phyloP scores from a whole-genome alignment of 2,329 filamentous ascomycete species.

The Knoxdaviesia capensis region DNA sequence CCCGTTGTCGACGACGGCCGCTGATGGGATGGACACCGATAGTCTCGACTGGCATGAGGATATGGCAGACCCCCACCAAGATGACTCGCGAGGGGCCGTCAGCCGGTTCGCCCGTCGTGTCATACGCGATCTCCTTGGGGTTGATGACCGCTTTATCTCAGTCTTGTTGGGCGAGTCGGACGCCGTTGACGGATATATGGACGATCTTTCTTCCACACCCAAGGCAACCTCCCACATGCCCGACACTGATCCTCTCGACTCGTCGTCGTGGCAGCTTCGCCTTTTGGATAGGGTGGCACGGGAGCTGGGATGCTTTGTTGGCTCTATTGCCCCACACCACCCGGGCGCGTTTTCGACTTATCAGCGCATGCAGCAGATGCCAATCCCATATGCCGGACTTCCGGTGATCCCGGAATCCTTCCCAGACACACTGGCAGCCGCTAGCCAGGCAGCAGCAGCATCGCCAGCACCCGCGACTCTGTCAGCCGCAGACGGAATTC shows the following conservation, averaged over 20 bases:
- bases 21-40: slow-evolving; percentile 4
- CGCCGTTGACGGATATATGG: slow-evolving; percentile 21
- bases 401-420: slow-evolving; percentile 37
- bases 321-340: slow-evolving; percentile 59
- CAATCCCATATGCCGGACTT: slow-evolving; percentile 61
- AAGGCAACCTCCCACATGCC: slow-evolving; percentile 17
- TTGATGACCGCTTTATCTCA: slow-evolving; percentile 68
- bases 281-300: slow-evolving; percentile 69
- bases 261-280: slow-evolving; percentile 49
- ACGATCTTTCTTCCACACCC: slow-evolving; percentile 26
- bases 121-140: slow-evolving; percentile 73
- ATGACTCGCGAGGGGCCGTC: slow-evolving; percentile 48
- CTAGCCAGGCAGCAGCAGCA: slow-evolving; percentile 9
- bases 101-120: slow-evolving; percentile 67
- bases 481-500: slow-evolving; percentile 4
- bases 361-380: slow-evolving; percentile 38
- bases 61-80: slow-evolving; percentile 33
- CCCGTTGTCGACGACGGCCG: too few species aligned
- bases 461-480: slow-evolving; percentile 5
- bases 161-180: slow-evolving; percentile 73
- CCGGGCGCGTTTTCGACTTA: slow-evolving; percentile 82
- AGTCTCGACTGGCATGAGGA: slow-evolving; percentile 7
- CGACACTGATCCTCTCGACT: slow-evolving; percentile 11
- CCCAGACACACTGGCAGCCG: slow-evolving; percentile 2
- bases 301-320: slow-evolving; percentile 68